phyloP scores from a whole-genome alignment of 345 rosid species.

The Salix viminalis region DNA sequence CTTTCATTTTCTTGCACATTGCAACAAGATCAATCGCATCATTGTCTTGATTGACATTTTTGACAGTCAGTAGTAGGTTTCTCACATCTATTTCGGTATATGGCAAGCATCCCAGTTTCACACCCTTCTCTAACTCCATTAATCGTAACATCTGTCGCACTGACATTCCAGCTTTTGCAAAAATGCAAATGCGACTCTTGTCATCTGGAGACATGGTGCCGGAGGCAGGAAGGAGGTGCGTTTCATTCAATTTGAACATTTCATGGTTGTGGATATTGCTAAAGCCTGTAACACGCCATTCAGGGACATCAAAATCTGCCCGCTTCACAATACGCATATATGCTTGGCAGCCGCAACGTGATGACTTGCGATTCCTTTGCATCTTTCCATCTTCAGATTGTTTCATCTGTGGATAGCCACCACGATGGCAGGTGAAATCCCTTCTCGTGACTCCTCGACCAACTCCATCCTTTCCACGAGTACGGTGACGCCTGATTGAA shows the following conservation, averaged over 20 bases:
- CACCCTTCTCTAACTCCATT: slow-evolving; percentile 27
- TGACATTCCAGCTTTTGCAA: slow-evolving; percentile 27
- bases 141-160: slow-evolving; percentile 21
- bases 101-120: slow-evolving; percentile 26
- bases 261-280: slow-evolving; percentile 25
- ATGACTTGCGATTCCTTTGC: slow-evolving; percentile 26
- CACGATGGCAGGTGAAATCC: slow-evolving; percentile 24
- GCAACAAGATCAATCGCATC: slow-evolving; percentile 40
- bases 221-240: slow-evolving; percentile 15
- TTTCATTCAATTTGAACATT: slow-evolving; percentile 13
- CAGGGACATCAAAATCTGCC: slow-evolving; percentile 25
- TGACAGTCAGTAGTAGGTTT: slow-evolving; percentile 20
- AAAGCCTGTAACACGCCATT: slow-evolving; percentile 27
- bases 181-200: slow-evolving; percentile 20
- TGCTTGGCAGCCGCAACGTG: slow-evolving; percentile 23
- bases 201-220: slow-evolving; percentile 18
- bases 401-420: slow-evolving; percentile 23
- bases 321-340: slow-evolving; percentile 17
- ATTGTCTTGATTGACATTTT: slow-evolving; percentile 17
- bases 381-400: slow-evolving; percentile 19
- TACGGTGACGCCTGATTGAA: slow-evolving; percentile 23
- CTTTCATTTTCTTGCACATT: slow-evolving; percentile 36
- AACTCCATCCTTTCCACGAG: slow-evolving; percentile 23
- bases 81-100: slow-evolving; percentile 26
- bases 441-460: slow-evolving; percentile 24